Evolutionary conservation across 257 asterid species (phyloP).

Genomic region (Capsicum rhomboideum): DNA sequence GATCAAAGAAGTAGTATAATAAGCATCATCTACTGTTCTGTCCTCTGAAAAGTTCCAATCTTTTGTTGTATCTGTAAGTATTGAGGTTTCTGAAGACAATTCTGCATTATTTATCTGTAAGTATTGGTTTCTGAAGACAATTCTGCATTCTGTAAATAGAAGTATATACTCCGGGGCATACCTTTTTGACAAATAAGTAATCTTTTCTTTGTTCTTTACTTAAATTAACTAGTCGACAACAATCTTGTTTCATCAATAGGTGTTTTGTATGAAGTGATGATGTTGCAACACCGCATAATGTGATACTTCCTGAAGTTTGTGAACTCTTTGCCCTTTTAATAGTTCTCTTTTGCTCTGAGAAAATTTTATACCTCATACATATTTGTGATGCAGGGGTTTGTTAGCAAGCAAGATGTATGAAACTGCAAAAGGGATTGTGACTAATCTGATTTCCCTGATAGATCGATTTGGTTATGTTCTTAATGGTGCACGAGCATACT

Average conservation of each 20-base stretch:
- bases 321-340: background rate
- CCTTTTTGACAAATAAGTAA: background rate
- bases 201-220: background rate
- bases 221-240: background rate
- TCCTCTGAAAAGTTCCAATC: background rate
- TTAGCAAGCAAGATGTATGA: constrained; percentile 79
- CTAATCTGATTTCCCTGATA: constrained; percentile 61
- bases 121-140: background rate
- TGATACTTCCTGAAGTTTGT: background rate
- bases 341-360: background rate
- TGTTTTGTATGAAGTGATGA: background rate
- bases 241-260: background rate
- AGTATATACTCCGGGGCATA: background rate
- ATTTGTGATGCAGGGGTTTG: constrained; percentile 63
- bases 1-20: background rate
- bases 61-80: background rate
- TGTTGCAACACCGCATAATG: background rate
- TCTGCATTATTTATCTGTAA: too few species aligned
- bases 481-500: constrained; percentile 88
- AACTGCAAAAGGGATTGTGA: constrained; percentile 86
- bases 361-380: background rate
- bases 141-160: background rate
- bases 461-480: constrained; percentile 70
- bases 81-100: background rate
- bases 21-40: background rate